Evolutionary conservation across 441 rosid species (phyloP).

Genomic region (Biscutella laevigata): DNA sequence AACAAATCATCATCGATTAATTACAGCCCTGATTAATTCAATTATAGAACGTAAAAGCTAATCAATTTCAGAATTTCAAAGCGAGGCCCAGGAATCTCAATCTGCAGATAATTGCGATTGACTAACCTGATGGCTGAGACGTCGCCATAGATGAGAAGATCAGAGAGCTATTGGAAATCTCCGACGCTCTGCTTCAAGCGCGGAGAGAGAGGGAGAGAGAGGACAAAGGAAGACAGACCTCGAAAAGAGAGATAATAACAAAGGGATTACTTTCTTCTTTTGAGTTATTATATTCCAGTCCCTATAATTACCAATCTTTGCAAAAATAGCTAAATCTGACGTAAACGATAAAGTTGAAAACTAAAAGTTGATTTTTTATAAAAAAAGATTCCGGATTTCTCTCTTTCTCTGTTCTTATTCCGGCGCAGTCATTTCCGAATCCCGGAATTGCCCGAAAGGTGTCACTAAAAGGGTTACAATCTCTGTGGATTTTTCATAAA

Average conservation of each 20-base stretch:
- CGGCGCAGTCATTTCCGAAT: slow-evolving; percentile 16
- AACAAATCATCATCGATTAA: not conserved
- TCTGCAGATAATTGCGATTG: not conserved
- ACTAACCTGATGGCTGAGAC: slow-evolving; percentile 39
- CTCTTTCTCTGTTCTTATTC: slow-evolving; percentile 10
- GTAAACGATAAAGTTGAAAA: not conserved
- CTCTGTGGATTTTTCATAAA: not conserved
- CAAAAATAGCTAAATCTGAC: not conserved
- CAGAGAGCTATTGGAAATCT: slow-evolving; percentile 20
- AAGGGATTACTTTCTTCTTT: slow-evolving; percentile 19
- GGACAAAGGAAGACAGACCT: slow-evolving; percentile 21
- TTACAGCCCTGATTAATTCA: not conserved
- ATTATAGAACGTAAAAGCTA: not conserved
- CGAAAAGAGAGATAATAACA: slow-evolving; percentile 22
- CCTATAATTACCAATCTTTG: slow-evolving; percentile 3
- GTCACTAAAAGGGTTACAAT: not conserved
- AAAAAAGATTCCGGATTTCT: slow-evolving; percentile 24
- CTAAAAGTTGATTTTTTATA: slow-evolving; percentile 4
- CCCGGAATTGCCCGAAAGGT: not conserved
- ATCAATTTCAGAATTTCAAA: not conserved
- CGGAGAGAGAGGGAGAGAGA: slow-evolving; percentile 20
- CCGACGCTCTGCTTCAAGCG: slow-evolving; percentile 24
- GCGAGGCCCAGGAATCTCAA: not conserved
- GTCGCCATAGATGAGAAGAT: slow-evolving; percentile 34
- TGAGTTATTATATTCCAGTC: slow-evolving; percentile 7